A percentile compares a stretch with the other conserved stretches of the same genome.
Evolutionary conservation across 192 early-diverging fungal genomes (phyloP).

Genomic region (Geranomyces variabilis): DNA sequence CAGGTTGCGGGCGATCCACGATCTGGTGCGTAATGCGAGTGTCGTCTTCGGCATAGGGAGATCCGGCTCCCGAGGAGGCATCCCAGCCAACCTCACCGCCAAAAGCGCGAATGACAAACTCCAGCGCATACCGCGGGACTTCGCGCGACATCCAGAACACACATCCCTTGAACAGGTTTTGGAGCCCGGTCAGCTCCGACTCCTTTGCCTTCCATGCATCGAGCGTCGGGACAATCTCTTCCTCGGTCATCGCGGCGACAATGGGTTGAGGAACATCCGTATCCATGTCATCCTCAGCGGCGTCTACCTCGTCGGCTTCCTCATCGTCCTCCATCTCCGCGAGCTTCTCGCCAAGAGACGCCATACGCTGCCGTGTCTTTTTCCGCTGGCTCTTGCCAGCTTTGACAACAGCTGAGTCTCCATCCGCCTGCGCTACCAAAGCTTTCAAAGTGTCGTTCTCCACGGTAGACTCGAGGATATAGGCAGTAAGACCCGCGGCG

Average conservation of each 20-base stretch:
- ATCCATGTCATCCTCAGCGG: conserved; percentile 31
- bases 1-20: conserved; percentile 72
- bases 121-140: conserved; percentile 88
- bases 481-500: conserved; percentile 68
- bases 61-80: conserved; percentile 70
- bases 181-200: conserved; percentile 12
- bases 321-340: conserved; percentile 21
- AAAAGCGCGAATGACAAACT: conserved; percentile 88
- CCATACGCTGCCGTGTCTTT: conserved; percentile 38
- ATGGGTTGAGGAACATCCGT: conserved; percentile 38
- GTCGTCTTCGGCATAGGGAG: conserved; percentile 78
- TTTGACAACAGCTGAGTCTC: background rate
- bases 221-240: conserved; percentile 36
- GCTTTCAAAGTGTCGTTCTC: conserved; percentile 42
- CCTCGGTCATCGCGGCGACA: conserved; percentile 37
- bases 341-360: conserved; percentile 22
- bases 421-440: conserved; percentile 25
- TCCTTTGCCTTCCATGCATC: background rate
- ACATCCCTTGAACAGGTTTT: conserved; percentile 61
- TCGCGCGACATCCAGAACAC: conserved; percentile 92
- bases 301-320: conserved; percentile 36
- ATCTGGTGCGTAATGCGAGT: conserved; percentile 88
- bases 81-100: conserved; percentile 94
- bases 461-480: conserved; percentile 63
- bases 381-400: conserved; percentile 49